Base-by-base conservation (phyloP, 139 green algal species). In the Nannochloris sp. region DNA sequence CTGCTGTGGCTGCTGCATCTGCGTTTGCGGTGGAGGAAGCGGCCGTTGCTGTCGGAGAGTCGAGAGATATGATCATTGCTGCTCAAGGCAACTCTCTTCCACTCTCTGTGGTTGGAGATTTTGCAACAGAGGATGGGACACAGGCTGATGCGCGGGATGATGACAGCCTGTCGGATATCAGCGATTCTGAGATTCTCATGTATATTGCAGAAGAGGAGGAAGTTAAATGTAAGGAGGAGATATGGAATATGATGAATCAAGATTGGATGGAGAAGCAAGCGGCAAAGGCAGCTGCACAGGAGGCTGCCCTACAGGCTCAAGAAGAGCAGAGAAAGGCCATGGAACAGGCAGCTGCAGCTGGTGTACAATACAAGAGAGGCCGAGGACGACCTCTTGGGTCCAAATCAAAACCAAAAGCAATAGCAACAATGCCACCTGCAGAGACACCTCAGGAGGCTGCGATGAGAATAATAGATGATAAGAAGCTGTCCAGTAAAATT, bases 401-500 rank as follows among this genome's bases (percentile, higher is more conserved):
- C 58, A 74, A 74, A 25, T 69, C 51, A 12, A 71, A 71, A 18
- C 37, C 57, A 7, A 73, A 75, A 55, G 29, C 61, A 1, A 64
- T 69, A 43, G 49, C 57, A 9, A 58, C 64, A 21, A 24, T 73
- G 57, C 64, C 55, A 21, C 73, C 76, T 2, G 75, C 73, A 0
- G 72, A 76, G 43, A 72, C 54, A 19, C 48, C 75, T 2, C 34
- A 70, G 48, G 74, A 79, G 57, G 84, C 83, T 31, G 72, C 81
- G 2, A 64, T 74, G 25, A 66, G 69, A 48, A 82, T 89, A 71
- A 68, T 92, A 27, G 76, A 83, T 44, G 29, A 72, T 51, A 81
- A 81, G 54, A 88, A 88, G 62, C 74, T 91, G 34, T 81, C 64
- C 44, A 83, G 71, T 57, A 94, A 95, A 68, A 91, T 95, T 74